A percentile compares a stretch with the other conserved stretches of the same genome.
These are phyloP conservation scores for Chaetomiaceae sp. DNA, from an alignment of 2,329 filamentous ascomycete genomes.

Conservation along the genomic window DNA sequence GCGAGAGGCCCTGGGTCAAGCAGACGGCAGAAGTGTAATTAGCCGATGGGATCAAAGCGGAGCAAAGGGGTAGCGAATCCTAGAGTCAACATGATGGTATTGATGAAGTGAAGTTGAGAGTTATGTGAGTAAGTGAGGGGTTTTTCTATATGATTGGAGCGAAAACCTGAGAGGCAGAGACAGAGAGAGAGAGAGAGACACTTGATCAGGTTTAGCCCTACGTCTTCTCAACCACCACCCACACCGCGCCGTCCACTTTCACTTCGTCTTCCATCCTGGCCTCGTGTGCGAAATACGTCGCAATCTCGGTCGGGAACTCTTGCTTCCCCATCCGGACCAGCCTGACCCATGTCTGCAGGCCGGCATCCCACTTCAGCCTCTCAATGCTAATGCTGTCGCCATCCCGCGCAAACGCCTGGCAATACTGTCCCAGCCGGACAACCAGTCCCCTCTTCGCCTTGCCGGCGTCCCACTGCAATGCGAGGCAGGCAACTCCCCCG, in stretches of 20 bases:
- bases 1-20: conserved; percentile 44
- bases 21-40: conserved; percentile 50
- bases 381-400: conserved; percentile 11
- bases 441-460: conserved; percentile 14
- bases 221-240: conserved; percentile 25
- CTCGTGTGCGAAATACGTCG: conserved; percentile 8
- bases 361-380: conserved; percentile 13
- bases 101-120: neutral
- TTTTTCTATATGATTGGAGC: no score
- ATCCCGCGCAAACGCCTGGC: conserved; percentile 16
- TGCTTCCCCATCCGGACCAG: conserved; percentile 5
- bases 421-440: conserved; percentile 18
- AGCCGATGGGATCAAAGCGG: conserved; percentile 47
- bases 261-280: conserved; percentile 12
- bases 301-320: conserved; percentile 12
- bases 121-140: neutral
- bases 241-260: conserved; percentile 5
- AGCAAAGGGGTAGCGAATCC: conserved; percentile 28
- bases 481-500: conserved; percentile 31
- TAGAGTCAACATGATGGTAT: conserved; percentile 37
- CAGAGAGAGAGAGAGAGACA: no score
- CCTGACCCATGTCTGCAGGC: conserved; percentile 6
- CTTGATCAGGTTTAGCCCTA: neutral
- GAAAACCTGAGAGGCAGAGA: no score
- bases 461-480: conserved; percentile 37